Base-by-base conservation (phyloP, 371 early-diverging fungal species). In the Mortierella sp. region DNA sequence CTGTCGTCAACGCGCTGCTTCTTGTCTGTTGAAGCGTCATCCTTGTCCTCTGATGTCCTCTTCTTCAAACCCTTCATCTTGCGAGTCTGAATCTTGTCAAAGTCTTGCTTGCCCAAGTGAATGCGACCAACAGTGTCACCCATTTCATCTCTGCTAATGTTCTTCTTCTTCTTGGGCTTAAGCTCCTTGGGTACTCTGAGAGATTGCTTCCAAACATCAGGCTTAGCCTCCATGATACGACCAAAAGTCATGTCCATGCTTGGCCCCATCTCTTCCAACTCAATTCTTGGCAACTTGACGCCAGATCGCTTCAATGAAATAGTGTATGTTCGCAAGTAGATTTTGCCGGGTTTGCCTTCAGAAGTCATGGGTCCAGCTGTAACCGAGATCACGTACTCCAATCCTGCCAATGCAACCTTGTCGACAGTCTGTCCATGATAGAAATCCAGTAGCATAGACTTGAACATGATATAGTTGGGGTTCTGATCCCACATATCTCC, bases 11-110 rank as follows among this genome's bases (percentile, higher is more conserved):
- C 81, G 63, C 83, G 86, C 82, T 85, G 86, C 75, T 82, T 88
- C 70, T 88, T 88, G 43, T 84, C 73, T 31, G 82, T 70, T 12
- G 62, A 57, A 3, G 19, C 83, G 13, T 81, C 84, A 17, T 86
- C 89, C 9, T 86, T 89, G 13, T 83, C 80, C 54, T 86, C 85
- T 34, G 75, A 68, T 40, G 84, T 57, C 49, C 86, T 84, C 70
- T 92, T 86, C 88, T 96, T 97, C 79, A 99, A 86, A 69, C 96
- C 99, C 92, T 97, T 97, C 95, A 99, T 96, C 91, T 99, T 99
- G 79, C 99, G 89, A 1, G 97, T 97, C 84, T 99, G 98, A 73
- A 98, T 86, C 89, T 95, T 93, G 72, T 86, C 70, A 60, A 99
- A 86, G 61, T 97, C 93, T 84, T 98, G 99, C 75, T 91, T 89